Percentiles rank a stretch among this genome's conserved stretches.
Evolutionary conservation across 768 basidiomycete species (phyloP).

Genomic region (Baorangia bicolor): DNA sequence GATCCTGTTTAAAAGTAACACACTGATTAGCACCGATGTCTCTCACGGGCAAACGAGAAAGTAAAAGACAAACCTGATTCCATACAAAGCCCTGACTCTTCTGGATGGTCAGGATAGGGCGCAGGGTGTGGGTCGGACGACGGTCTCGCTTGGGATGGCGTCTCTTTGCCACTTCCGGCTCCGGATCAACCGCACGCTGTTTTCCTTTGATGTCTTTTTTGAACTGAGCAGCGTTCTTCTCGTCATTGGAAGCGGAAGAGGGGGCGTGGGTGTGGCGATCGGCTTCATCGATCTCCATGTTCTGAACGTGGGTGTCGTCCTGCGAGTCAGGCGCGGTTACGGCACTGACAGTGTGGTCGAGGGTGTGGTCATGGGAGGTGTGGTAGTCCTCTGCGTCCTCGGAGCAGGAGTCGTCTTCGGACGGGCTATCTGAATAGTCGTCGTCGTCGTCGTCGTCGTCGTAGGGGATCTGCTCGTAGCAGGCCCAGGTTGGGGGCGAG

Average conservation of each 20-base stretch:
- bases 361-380: conserved; percentile 23
- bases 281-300: conserved; percentile 53
- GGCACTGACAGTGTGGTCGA: conserved; percentile 31
- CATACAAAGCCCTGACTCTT: conserved; percentile 87
- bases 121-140: conserved; percentile 58
- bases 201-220: conserved; percentile 76
- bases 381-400: conserved; percentile 72
- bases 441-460: conserved; percentile 60
- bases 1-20: conserved; percentile 50
- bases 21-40: background rate
- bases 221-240: conserved; percentile 39
- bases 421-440: conserved; percentile 57
- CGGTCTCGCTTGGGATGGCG: conserved; percentile 54
- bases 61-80: conserved; percentile 70
- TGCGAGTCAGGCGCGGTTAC: conserved; percentile 27
- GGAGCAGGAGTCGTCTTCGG: conserved; percentile 59
- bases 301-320: conserved; percentile 45
- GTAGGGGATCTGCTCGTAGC: conserved; percentile 85
- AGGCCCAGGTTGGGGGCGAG: conserved; percentile 85
- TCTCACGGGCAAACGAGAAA: background rate
- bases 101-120: conserved; percentile 85
- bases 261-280: conserved; percentile 25
- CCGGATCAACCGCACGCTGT: conserved; percentile 72
- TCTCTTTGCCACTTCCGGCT: conserved; percentile 49
- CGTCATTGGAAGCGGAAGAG: conserved; percentile 20